These are phyloP conservation scores for Fusarium drepaniforme DNA, from an alignment of 2,329 filamentous ascomycete genomes.

Conservation along the genomic window DNA sequence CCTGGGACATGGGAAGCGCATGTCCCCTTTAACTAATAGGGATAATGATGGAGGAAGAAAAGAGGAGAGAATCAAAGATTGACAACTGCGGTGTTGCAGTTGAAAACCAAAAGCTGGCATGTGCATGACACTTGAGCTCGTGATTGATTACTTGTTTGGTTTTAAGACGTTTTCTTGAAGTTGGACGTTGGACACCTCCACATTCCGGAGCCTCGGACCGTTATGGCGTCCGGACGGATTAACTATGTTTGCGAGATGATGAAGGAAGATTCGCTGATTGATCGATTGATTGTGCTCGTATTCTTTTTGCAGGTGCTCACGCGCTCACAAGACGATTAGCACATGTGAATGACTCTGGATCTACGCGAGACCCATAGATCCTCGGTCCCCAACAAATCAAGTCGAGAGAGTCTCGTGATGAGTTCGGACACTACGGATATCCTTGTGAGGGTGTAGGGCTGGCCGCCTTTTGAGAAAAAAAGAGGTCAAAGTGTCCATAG, in stretches of 20 bases:
- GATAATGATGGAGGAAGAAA: constrained; percentile 28
- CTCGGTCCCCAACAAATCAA: constrained; percentile 40
- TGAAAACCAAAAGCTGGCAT: neutral
- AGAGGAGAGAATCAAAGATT: constrained; percentile 24
- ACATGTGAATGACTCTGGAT: constrained; percentile 31
- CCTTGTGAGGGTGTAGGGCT: constrained; percentile 13
- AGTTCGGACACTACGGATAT: constrained; percentile 4
- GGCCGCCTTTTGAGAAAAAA: neutral
- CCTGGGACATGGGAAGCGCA: constrained; percentile 7
- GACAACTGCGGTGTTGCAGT: constrained; percentile 26
- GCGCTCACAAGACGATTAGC: constrained; percentile 29
- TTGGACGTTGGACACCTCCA: constrained; percentile 19
- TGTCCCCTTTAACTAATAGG: constrained; percentile 37
- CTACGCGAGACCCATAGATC: constrained; percentile 20
- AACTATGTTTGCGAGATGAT: constrained; percentile 11
- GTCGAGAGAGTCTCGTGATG: constrained; percentile 24
- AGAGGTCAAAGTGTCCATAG: constrained; percentile 9
- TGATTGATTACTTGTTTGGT: constrained; percentile 1
- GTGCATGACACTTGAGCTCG: neutral
- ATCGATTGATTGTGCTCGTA: constrained; percentile 24
- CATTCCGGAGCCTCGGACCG: constrained; percentile 19
- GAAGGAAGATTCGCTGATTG: neutral
- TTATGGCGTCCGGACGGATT: constrained; percentile 26
- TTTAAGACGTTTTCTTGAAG: neutral
- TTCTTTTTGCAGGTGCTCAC: constrained; percentile 32